These are phyloP conservation scores for Trichoderma cornu-damae DNA, from an alignment of 2,329 filamentous ascomycete genomes.

Conservation along the genomic window DNA sequence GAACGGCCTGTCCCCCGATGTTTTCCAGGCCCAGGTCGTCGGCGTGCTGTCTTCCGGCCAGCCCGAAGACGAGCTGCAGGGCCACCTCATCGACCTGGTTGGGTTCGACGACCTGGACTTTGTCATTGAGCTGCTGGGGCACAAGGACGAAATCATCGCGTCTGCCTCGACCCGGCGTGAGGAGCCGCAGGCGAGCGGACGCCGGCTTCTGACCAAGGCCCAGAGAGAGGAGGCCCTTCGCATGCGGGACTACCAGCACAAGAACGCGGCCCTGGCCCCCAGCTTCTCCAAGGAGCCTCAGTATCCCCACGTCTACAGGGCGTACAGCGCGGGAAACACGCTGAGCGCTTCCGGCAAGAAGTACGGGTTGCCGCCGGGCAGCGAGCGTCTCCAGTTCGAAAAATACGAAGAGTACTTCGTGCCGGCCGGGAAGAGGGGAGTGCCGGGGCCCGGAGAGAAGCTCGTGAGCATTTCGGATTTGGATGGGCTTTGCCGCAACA, in stretches of 20 bases:
- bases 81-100: conserved; percentile 79
- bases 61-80: conserved; percentile 83
- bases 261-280: conserved; percentile 65
- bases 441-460: conserved; percentile 64
- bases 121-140: conserved; percentile 80
- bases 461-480: conserved; percentile 75
- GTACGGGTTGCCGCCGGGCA: conserved; percentile 76
- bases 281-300: conserved; percentile 66
- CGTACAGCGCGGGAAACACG: conserved; percentile 78
- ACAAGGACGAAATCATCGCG: conserved; percentile 63
- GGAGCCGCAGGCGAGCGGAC: conserved; percentile 33
- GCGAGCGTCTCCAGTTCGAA: conserved; percentile 61
- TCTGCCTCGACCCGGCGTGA: conserved; percentile 34
- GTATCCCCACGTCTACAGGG: conserved; percentile 91
- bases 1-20: conserved; percentile 60
- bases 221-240: conserved; percentile 76
- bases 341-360: conserved; percentile 74
- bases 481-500: conserved; percentile 84
- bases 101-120: conserved; percentile 93
- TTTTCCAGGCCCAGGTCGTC: conserved; percentile 72
- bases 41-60: conserved; percentile 64
- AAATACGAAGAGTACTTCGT: conserved; percentile 88
- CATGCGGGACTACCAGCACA: conserved; percentile 75
- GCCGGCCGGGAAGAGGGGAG: conserved; percentile 75
- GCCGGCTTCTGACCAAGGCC: conserved; percentile 63